A percentile compares a stretch with the other conserved stretches of the same genome.
phyloP scores from a whole-genome alignment of 768 basidiomycete genomes.

The Sporobolomyces phaffii region DNA sequence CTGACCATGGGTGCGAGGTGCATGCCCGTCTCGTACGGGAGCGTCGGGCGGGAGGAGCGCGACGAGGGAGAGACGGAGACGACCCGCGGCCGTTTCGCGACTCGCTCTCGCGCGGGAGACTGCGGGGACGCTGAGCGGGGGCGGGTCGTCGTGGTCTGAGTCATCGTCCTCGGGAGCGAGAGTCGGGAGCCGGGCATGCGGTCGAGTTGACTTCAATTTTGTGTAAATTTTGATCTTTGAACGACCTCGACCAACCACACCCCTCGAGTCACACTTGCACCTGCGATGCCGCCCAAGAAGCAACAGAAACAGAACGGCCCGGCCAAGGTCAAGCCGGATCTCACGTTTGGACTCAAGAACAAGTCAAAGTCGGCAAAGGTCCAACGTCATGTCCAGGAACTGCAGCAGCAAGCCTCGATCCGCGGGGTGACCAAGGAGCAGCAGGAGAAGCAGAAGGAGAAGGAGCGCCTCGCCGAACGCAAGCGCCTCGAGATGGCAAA shows the following conservation, averaged over 20 bases:
- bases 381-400: conserved; percentile 70
- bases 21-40: conserved; percentile 75
- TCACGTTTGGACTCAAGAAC: conserved; percentile 51
- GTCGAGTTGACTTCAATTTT: too few species aligned
- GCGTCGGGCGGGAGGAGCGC: conserved; percentile 46
- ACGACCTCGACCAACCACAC: too few species aligned
- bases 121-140: conserved; percentile 3
- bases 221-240: too few species aligned
- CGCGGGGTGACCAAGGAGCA: conserved; percentile 73
- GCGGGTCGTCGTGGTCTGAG: conserved; percentile 4
- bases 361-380: conserved; percentile 95
- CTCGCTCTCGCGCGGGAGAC: not conserved
- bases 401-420: conserved; percentile 68
- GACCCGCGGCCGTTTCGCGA: not conserved
- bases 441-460: conserved; percentile 74
- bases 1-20: conserved; percentile 96
- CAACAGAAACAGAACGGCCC: conserved; percentile 61
- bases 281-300: conserved; percentile 76
- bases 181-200: too few species aligned
- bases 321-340: conserved; percentile 67
- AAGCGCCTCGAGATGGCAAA: conserved; percentile 44
- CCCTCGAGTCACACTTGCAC: not conserved
- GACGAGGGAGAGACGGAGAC: not conserved
- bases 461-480: conserved; percentile 46
- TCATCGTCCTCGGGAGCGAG: too few species aligned